phyloP scores from a whole-genome alignment of 305 asterid genomes.

The Andrographis paniculata region DNA sequence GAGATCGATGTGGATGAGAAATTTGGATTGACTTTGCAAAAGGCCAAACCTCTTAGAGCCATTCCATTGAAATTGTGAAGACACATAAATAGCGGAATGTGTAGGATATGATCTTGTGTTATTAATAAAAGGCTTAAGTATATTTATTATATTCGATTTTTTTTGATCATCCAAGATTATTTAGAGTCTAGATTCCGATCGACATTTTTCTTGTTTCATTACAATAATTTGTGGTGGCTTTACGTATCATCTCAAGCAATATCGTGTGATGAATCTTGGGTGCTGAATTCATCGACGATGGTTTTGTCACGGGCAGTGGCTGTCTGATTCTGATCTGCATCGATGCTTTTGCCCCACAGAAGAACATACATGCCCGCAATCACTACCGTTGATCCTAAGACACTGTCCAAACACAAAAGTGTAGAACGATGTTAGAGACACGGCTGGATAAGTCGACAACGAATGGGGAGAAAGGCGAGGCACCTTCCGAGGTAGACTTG shows the following conservation, averaged over 20 bases:
- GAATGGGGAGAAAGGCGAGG: not conserved
- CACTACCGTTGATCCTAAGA: constrained; percentile 63
- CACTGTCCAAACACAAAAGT: constrained; percentile 30
- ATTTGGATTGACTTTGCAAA: not conserved
- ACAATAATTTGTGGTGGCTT: no score
- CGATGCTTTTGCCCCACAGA: constrained; percentile 76
- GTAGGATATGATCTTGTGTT: no score
- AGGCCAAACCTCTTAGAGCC: not conserved
- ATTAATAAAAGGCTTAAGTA: no score
- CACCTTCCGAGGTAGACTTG: constrained; percentile 69
- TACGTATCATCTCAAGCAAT: no score
- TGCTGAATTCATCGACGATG: constrained; percentile 5
- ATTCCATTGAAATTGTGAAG: not conserved
- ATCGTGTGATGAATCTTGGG: constrained; percentile 7
- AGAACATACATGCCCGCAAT: constrained; percentile 60
- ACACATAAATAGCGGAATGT: no score
- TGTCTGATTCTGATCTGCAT: constrained; percentile 24
- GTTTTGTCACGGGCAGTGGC: constrained; percentile 16
- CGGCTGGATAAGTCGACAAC: no score
- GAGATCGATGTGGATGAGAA: not conserved
- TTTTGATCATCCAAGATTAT: no score
- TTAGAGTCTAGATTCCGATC: no score
- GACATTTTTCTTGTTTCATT: no score
- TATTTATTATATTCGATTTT: no score
- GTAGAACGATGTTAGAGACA: no score